A percentile compares a stretch with the other conserved stretches of the same genome.
These are phyloP conservation scores for Suillus discolor DNA, from an alignment of 768 basidiomycete species.

Conservation along the genomic window DNA sequence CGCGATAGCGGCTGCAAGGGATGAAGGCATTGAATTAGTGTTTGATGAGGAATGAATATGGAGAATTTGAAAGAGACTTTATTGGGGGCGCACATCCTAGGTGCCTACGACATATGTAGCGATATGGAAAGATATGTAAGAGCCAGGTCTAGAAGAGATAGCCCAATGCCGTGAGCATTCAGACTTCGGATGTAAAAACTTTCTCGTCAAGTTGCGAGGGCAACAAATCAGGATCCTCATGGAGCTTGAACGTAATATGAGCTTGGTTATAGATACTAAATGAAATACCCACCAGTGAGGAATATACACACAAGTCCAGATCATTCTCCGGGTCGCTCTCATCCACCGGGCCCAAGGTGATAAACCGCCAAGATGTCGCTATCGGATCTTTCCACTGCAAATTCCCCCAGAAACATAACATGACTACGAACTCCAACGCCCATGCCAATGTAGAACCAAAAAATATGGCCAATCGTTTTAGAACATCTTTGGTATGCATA, in stretches of 20 bases:
- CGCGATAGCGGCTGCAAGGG: constrained; percentile 50
- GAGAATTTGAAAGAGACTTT: neutral
- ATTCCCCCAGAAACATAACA: neutral
- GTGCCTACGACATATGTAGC: neutral
- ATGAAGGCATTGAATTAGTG: constrained; percentile 56
- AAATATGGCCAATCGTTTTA: too few relatives aligned
- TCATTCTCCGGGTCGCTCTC: neutral
- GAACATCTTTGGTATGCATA: neutral
- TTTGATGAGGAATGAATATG: constrained; percentile 37
- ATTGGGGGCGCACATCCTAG: neutral
- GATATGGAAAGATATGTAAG: neutral
- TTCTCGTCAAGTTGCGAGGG: neutral
- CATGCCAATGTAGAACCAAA: neutral
- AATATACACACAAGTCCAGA: neutral
- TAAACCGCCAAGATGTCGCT: neutral
- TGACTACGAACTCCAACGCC: neutral
- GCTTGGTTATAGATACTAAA: neutral
- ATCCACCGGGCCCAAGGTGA: too few relatives aligned
- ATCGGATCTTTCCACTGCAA: neutral
- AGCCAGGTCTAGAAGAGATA: neutral
- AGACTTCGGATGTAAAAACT: neutral
- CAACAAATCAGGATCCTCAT: neutral
- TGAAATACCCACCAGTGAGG: neutral
- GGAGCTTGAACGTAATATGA: neutral
- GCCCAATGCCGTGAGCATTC: neutral